Percentiles rank a stretch among this genome's conserved stretches.
Conservation (phyloP, 2,329 filamentous ascomycete genomes). For the Verticillium nonalfalfae region DNA sequence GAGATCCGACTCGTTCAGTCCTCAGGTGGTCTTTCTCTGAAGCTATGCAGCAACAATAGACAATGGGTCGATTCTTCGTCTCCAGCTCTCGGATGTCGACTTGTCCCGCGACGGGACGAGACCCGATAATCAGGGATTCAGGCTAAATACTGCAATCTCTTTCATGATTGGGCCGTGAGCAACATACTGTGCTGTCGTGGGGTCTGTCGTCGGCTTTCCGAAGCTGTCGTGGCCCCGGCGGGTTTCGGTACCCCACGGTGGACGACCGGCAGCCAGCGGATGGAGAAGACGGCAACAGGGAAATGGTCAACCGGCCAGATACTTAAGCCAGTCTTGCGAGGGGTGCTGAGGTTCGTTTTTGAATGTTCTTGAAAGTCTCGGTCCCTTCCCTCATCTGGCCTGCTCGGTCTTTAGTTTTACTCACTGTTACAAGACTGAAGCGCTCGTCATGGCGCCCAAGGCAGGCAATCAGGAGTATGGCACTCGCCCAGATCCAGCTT, state of each 20-base stretch:
- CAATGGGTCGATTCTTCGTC: not conserved
- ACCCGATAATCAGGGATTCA: not conserved
- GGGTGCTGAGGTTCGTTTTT: not conserved
- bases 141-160: not conserved
- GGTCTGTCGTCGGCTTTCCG: not conserved
- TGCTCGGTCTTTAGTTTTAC: not conserved
- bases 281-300: not conserved
- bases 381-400: not conserved
- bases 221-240: not conserved
- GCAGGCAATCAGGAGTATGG: conserved; percentile 7
- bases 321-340: not conserved
- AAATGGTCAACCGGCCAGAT: not conserved
- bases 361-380: not conserved
- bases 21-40: not conserved
- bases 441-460: not conserved
- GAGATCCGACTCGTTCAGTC: not conserved
- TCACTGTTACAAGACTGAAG: not conserved
- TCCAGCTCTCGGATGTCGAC: not conserved
- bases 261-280: not conserved
- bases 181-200: not conserved
- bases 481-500: conserved; percentile 4
- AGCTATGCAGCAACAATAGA: not conserved
- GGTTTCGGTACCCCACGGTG: not conserved
- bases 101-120: not conserved
- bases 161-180: not conserved